Conservation (phyloP, 345 rosid genomes). For the Melaleuca alternifolia region DNA sequence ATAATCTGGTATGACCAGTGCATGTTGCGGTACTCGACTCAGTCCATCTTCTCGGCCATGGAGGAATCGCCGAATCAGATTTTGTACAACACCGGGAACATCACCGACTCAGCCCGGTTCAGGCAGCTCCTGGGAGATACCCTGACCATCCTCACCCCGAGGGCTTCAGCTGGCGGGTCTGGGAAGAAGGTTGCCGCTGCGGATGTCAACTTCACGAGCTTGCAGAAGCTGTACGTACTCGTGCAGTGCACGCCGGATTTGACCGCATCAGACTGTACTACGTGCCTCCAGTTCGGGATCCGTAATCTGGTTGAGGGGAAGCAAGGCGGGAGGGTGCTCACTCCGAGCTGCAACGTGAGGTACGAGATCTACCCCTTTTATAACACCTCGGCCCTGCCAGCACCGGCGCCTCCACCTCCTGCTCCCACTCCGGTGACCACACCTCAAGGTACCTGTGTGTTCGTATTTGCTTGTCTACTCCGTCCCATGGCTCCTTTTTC, state of each 20-base stretch:
- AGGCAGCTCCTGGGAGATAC: fast-evolving
- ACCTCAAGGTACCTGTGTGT: too few relatives aligned
- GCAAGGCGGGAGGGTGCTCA: background rate
- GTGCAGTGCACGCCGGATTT: background rate
- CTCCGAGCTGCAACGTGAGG: too few relatives aligned
- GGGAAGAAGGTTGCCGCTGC: background rate
- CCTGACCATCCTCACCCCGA: fast-evolving
- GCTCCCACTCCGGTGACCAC: background rate
- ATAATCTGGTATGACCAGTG: background rate
- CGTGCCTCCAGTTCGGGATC: background rate
- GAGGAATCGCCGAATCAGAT: fast-evolving
- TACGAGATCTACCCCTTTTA: too few relatives aligned
- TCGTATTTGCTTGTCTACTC: too few relatives aligned
- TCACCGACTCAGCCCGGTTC: fast-evolving
- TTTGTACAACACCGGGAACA: background rate
- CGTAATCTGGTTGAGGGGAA: too few relatives aligned
- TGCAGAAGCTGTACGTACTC: background rate
- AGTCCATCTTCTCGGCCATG: background rate
- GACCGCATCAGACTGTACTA: background rate
- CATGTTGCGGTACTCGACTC: background rate
- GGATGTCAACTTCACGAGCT: background rate
- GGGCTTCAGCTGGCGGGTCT: background rate
- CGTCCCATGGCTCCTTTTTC: too few relatives aligned
- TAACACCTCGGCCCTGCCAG: too few relatives aligned
- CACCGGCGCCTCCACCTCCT: too few relatives aligned